Evolutionary conservation across 2,329 filamentous ascomycete genomes (phyloP).

Genomic region (Mollisiaceae sp.): DNA sequence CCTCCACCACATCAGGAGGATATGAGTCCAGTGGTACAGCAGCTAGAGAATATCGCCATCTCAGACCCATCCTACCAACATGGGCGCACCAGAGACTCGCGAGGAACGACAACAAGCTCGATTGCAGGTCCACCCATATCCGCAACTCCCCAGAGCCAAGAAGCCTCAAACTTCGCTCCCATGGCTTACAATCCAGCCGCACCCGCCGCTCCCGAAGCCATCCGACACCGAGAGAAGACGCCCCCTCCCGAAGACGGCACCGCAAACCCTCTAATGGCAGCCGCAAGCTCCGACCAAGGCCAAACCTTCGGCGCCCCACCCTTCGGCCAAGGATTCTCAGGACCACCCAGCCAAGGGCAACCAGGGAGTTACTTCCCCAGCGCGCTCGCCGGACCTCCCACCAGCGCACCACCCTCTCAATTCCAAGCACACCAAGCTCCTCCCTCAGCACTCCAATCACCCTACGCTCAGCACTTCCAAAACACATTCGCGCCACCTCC

Average conservation of each 20-base stretch:
- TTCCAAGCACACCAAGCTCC: constrained; percentile 16
- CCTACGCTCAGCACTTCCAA: constrained; percentile 35
- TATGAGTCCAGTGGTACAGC: constrained; percentile 74
- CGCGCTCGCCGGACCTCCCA: constrained; percentile 35
- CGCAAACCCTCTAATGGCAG: constrained; percentile 61
- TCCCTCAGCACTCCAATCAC: constrained; percentile 32
- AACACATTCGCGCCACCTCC: constrained; percentile 37
- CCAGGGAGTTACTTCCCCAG: constrained; percentile 46
- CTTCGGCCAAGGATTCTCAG: constrained; percentile 33
- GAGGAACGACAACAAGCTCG: constrained; percentile 27
- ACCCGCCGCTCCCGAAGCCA: constrained; percentile 73
- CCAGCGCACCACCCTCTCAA: constrained; percentile 29
- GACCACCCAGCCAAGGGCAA: constrained; percentile 24
- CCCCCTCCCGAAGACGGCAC: constrained; percentile 73
- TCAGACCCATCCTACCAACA: constrained; percentile 57
- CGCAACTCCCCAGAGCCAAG: constrained; percentile 43
- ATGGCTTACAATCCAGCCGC: constrained; percentile 82
- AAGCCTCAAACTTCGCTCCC: constrained; percentile 59
- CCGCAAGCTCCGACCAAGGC: constrained; percentile 61
- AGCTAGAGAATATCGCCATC: constrained; percentile 74
- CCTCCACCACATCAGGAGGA: constrained; percentile 52
- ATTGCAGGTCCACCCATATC: constrained; percentile 42
- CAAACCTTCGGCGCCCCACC: constrained; percentile 56
- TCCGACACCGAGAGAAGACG: constrained; percentile 78
- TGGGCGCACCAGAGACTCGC: constrained; percentile 38